Percentiles rank a stretch among this genome's conserved stretches.
These are phyloP conservation scores for Fulvia fulva DNA, from an alignment of 2,329 filamentous ascomycete genomes.

Conservation along the genomic window DNA sequence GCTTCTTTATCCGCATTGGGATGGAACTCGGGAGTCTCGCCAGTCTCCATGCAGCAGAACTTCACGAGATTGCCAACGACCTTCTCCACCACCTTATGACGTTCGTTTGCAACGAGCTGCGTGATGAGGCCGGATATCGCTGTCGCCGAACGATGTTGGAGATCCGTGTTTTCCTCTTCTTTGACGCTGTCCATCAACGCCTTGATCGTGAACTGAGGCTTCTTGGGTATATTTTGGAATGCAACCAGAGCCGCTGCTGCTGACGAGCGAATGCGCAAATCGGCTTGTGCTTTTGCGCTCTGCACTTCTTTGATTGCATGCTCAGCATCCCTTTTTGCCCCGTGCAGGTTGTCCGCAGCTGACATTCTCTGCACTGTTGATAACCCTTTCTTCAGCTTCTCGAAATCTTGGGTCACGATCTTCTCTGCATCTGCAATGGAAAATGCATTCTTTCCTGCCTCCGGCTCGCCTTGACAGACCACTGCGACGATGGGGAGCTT, in stretches of 20 bases:
- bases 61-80: slow-evolving; percentile 94
- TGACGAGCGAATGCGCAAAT: slow-evolving; percentile 80
- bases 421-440: slow-evolving; percentile 84
- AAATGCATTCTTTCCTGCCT: slow-evolving; percentile 89
- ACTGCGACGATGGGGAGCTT: slow-evolving; percentile 80
- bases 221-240: slow-evolving; percentile 86
- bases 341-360: slow-evolving; percentile 71
- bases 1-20: slow-evolving; percentile 74
- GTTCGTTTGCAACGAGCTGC: slow-evolving; percentile 74
- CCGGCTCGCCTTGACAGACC: slow-evolving; percentile 86
- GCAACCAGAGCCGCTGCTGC: slow-evolving; percentile 84
- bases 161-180: slow-evolving; percentile 81
- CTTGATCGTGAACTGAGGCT: slow-evolving; percentile 88
- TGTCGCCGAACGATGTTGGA: slow-evolving; percentile 80
- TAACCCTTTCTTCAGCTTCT: slow-evolving; percentile 82
- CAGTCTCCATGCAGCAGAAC: slow-evolving; percentile 95
- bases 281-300: slow-evolving; percentile 71
- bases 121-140: slow-evolving; percentile 84
- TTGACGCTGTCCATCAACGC: slow-evolving; percentile 98
- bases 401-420: slow-evolving; percentile 79
- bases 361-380: slow-evolving; percentile 83
- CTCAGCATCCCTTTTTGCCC: slow-evolving; percentile 67
- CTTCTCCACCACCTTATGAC: slow-evolving; percentile 86
- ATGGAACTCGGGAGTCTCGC: slow-evolving; percentile 92
- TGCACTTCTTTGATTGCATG: slow-evolving; percentile 76